Conservation (phyloP, 1,284 basidiomycete genomes). For the Sanghuangporus weigelae region DNA sequence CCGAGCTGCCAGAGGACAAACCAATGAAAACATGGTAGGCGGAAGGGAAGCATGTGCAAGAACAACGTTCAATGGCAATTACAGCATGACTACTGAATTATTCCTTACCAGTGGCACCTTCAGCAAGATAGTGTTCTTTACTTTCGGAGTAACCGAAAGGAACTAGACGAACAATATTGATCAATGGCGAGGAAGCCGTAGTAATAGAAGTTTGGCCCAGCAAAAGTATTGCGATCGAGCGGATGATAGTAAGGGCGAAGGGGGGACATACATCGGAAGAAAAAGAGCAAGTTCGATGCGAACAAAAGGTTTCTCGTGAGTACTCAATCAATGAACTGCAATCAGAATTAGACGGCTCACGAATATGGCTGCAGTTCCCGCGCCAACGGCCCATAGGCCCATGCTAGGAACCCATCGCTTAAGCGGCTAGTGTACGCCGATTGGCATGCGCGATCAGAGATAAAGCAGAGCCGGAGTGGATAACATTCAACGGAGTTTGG, state of each 20-base stretch:
- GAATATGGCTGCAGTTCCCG: constrained; percentile 58
- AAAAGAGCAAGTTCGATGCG: neutral
- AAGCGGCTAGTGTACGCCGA: constrained; percentile 31
- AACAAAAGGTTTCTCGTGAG: neutral
- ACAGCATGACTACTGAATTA: constrained; percentile 1
- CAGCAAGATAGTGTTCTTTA: constrained; percentile 36
- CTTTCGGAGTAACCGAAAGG: constrained; percentile 39
- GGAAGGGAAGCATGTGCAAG: constrained; percentile 17
- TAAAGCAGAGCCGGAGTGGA: constrained; percentile 23
- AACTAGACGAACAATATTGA: constrained; percentile 23
- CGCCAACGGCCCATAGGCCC: constrained; percentile 64
- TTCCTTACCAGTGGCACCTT: constrained; percentile 38
- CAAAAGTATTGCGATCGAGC: neutral
- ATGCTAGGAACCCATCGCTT: constrained; percentile 56
- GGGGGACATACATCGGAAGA: neutral
- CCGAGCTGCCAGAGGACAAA: constrained; percentile 43
- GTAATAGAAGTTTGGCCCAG: neutral
- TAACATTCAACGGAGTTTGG: neutral
- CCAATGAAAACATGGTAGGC: constrained; percentile 1
- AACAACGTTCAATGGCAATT: constrained; percentile 30
- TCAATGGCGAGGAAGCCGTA: neutral
- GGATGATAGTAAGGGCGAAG: neutral
- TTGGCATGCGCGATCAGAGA: neutral
- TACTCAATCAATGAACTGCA: neutral
- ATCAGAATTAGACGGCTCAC: constrained; percentile 36